Evolutionary conservation across 2,329 filamentous ascomycete genomes (phyloP).

Genomic region (Ophiostoma sp.): DNA sequence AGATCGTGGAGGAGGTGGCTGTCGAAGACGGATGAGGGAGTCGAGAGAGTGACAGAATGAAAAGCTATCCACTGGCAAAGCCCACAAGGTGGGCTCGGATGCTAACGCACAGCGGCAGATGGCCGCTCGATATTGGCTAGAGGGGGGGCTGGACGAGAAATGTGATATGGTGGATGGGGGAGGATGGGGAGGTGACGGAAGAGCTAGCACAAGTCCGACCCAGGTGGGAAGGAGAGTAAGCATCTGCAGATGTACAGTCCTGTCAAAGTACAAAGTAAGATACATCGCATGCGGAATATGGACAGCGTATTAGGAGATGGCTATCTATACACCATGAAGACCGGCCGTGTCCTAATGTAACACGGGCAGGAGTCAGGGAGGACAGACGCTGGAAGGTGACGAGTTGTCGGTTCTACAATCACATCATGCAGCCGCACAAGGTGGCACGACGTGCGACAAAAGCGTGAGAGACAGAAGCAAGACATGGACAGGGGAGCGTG

Average conservation of each 20-base stretch:
- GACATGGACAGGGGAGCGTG: neutral
- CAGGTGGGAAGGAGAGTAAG: neutral
- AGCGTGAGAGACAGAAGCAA: neutral
- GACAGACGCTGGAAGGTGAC: constrained; percentile 12
- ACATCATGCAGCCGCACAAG: neutral
- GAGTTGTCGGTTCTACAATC: constrained; percentile 17
- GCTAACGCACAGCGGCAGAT: constrained; percentile 41
- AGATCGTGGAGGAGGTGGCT: neutral
- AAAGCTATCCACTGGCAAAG: neutral
- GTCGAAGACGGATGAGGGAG: neutral
- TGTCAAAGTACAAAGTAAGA: neutral
- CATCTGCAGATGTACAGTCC: neutral
- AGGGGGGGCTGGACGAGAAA: constrained; percentile 25
- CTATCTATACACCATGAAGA: neutral
- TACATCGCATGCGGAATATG: neutral
- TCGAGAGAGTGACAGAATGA: neutral
- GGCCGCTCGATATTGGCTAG: constrained; percentile 50
- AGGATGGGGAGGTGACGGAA: neutral
- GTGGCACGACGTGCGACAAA: neutral
- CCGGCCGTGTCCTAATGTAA: neutral
- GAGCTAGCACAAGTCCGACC: neutral
- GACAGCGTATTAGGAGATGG: neutral
- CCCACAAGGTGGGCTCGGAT: constrained; percentile 19
- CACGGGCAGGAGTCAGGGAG: neutral
- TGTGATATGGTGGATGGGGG: neutral